These are phyloP conservation scores for Atkinsonella hypoxylon DNA, from an alignment of 2,329 filamentous ascomycete genomes.

Conservation along the genomic window DNA sequence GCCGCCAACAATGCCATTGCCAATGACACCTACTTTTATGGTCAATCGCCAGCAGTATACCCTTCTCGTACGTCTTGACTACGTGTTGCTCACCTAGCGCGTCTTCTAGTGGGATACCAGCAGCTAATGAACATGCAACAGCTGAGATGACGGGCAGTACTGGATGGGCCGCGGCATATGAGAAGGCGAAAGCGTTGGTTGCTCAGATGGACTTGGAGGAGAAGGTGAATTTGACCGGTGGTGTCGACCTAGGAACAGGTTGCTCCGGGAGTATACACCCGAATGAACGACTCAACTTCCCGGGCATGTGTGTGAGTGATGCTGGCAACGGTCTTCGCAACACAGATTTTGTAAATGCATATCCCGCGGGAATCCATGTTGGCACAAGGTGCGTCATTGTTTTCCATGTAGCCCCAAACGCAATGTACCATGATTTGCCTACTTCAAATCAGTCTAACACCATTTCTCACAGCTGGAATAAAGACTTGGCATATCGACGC, in stretches of 20 bases:
- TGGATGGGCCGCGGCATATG: conserved; percentile 55
- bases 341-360: conserved; percentile 30
- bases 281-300: conserved; percentile 27
- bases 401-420: not conserved
- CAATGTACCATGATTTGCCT: no score
- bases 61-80: conserved; percentile 33
- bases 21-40: conserved; percentile 34
- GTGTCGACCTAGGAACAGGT: conserved; percentile 41
- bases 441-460: not conserved
- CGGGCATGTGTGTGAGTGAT: conserved; percentile 33
- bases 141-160: conserved; percentile 40
- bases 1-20: conserved; percentile 19
- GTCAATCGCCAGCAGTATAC: conserved; percentile 36
- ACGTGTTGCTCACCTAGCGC: not conserved
- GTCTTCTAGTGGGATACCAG: not conserved
- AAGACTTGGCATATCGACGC: conserved; percentile 52
- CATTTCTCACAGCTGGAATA: conserved; percentile 48
- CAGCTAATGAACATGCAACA: conserved; percentile 11
- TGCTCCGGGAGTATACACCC: conserved; percentile 34
- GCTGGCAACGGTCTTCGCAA: conserved; percentile 31
- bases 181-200: conserved; percentile 57
- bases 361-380: conserved; percentile 28
- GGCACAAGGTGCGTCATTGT: conserved; percentile 21
- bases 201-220: conserved; percentile 61
- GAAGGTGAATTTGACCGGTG: conserved; percentile 69